A percentile compares a stretch with the other conserved stretches of the same genome.
Conservation (phyloP, 306 rosid genomes). For the Castanea crenata region DNA sequence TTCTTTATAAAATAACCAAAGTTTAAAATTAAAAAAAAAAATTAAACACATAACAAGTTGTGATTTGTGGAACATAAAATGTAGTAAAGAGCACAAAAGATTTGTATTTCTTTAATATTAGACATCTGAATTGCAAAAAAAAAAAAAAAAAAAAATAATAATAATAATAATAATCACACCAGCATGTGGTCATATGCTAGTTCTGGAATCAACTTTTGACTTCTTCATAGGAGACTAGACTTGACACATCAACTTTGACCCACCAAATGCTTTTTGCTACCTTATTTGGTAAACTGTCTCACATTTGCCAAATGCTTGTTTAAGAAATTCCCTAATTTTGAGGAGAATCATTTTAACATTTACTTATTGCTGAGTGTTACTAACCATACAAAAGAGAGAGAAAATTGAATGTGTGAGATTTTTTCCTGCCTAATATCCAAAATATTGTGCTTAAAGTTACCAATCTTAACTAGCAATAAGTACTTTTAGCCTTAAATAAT, state of each 20-base stretch:
- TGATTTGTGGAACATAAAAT: too few relatives aligned
- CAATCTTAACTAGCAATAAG: slow-evolving; percentile 25
- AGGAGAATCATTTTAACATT: background rate
- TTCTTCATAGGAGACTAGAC: background rate
- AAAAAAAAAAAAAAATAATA: background rate
- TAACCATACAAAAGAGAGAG: slow-evolving; percentile 5
- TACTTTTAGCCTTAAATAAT: slow-evolving; percentile 25
- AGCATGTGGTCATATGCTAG: background rate
- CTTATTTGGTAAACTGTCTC: background rate
- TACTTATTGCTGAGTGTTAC: background rate
- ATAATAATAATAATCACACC: background rate
- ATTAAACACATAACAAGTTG: too few relatives aligned
- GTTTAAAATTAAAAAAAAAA: too few relatives aligned
- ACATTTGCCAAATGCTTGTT: background rate
- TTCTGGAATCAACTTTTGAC: slow-evolving; percentile 18
- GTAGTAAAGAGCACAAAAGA: too few relatives aligned
- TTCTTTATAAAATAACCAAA: too few relatives aligned
- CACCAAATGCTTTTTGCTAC: background rate
- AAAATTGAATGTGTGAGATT: slow-evolving; percentile 17
- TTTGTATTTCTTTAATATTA: background rate
- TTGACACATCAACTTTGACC: slow-evolving; percentile 8
- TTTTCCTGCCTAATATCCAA: slow-evolving; percentile 14
- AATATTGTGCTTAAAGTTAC: slow-evolving; percentile 31
- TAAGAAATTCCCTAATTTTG: background rate
- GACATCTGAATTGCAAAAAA: slow-evolving; percentile 18